Percentiles rank a stretch among this genome's conserved stretches.
phyloP scores from a whole-genome alignment of 2,329 filamentous ascomycete genomes.

The Botrytis byssoidea region DNA sequence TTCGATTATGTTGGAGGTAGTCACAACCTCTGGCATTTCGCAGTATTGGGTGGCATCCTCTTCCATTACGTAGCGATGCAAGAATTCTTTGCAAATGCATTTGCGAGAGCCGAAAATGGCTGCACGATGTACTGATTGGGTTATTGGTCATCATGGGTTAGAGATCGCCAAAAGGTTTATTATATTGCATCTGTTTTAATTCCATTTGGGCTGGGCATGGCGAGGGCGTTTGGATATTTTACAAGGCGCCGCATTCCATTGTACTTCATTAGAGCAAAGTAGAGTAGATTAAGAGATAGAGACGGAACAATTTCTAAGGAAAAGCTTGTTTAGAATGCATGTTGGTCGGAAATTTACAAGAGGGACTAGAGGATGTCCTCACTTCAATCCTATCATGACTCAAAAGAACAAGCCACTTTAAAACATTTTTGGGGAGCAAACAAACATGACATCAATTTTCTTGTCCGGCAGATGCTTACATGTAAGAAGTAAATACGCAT shows the following conservation, averaged over 20 bases:
- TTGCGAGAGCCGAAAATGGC: slow-evolving; percentile 55
- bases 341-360: neutral
- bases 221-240: slow-evolving; percentile 1
- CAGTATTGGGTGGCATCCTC: slow-evolving; percentile 91
- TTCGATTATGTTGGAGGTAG: slow-evolving; percentile 96
- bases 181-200: neutral
- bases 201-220: neutral
- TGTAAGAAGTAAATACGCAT: neutral
- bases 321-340: neutral
- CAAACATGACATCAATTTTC: neutral
- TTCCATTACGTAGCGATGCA: slow-evolving; percentile 98
- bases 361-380: neutral
- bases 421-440: neutral
- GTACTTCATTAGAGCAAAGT: neutral
- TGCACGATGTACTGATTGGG: slow-evolving; percentile 33
- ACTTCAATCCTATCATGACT: neutral
- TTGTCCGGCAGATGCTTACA: neutral
- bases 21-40: slow-evolving; percentile 97
- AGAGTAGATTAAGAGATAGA: slow-evolving; percentile 3
- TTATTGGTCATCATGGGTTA: neutral
- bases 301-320: neutral
- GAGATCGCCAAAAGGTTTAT: neutral
- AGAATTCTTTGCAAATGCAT: slow-evolving; percentile 81
- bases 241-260: neutral
- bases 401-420: neutral